Conservation (phyloP, 1,284 basidiomycete species). For the Ustanciosporium gigantosporum region DNA sequence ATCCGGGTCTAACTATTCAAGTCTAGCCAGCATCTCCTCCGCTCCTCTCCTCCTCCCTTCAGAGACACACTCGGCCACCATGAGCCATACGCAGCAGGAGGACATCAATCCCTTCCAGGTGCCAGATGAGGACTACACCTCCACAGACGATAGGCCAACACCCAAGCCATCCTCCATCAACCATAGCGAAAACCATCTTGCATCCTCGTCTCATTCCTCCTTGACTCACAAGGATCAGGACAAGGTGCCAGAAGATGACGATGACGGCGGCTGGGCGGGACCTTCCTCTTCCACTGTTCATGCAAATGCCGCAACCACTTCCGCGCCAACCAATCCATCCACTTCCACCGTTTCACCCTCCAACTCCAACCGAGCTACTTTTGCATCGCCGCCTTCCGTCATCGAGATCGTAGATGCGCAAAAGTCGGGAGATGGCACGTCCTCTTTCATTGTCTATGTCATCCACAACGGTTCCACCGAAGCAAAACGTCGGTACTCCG, state of each 20-base stretch:
- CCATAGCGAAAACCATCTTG: neutral
- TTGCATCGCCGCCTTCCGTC: slow-evolving; percentile 26
- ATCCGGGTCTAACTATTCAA: no score
- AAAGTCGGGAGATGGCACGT: slow-evolving; percentile 81
- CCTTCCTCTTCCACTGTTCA: slow-evolving; percentile 24
- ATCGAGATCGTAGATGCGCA: slow-evolving; percentile 73
- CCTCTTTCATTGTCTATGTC: slow-evolving; percentile 92
- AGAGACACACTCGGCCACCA: no score
- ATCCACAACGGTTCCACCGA: slow-evolving; percentile 83
- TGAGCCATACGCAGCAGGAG: no score
- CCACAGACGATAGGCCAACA: no score
- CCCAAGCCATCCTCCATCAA: slow-evolving; percentile 7
- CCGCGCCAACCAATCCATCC: neutral
- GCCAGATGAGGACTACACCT: slow-evolving; percentile 32
- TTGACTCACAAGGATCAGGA: no score
- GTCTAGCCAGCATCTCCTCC: no score
- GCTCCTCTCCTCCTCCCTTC: no score
- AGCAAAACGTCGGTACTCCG: slow-evolving; percentile 88
- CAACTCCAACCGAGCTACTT: slow-evolving; percentile 8
- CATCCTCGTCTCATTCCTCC: slow-evolving; percentile 10
- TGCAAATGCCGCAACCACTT: neutral
- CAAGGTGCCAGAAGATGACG: slow-evolving; percentile 1
- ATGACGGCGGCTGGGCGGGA: slow-evolving; percentile 25
- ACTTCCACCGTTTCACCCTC: slow-evolving; percentile 8
- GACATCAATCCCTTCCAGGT: slow-evolving; percentile 41